Conservation (phyloP, 73 alveolate genomes). For the Paramecium pentaurelia region DNA sequence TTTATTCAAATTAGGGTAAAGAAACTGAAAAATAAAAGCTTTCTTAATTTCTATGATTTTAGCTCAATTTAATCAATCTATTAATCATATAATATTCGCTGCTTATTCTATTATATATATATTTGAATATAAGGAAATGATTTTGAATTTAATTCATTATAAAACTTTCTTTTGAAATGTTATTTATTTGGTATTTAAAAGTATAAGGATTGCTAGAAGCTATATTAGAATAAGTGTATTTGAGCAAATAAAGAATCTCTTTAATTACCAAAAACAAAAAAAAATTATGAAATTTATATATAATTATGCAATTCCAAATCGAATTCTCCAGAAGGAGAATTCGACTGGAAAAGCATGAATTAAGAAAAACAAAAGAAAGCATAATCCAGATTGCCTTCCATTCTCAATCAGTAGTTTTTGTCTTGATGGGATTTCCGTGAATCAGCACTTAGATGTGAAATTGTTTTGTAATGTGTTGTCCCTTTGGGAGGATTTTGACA, state of each 20-base stretch:
- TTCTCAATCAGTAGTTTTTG: neutral
- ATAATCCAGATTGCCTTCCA: neutral
- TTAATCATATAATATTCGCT: neutral
- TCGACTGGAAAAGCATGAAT: neutral
- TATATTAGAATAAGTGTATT: too few relatives aligned
- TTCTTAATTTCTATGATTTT: neutral
- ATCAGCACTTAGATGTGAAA: neutral
- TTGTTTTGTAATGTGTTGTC: conserved; percentile 5
- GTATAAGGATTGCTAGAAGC: neutral
- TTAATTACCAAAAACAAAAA: neutral
- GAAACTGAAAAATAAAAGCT: neutral
- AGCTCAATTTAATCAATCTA: too few relatives aligned
- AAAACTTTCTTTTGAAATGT: neutral
- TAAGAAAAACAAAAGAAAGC: neutral
- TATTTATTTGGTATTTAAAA: too few relatives aligned
- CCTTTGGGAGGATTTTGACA: neutral
- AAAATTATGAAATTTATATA: neutral
- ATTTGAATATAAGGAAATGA: too few relatives aligned
- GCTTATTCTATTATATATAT: too few relatives aligned
- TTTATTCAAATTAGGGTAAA: too few relatives aligned
- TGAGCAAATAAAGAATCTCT: neutral
- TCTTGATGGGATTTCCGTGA: neutral
- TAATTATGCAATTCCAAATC: neutral
- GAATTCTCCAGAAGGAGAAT: conserved; percentile 12
- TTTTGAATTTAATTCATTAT: neutral